Conservation (phyloP, 1,139 yeast genomes). For the Blastobotrys proliferans region DNA sequence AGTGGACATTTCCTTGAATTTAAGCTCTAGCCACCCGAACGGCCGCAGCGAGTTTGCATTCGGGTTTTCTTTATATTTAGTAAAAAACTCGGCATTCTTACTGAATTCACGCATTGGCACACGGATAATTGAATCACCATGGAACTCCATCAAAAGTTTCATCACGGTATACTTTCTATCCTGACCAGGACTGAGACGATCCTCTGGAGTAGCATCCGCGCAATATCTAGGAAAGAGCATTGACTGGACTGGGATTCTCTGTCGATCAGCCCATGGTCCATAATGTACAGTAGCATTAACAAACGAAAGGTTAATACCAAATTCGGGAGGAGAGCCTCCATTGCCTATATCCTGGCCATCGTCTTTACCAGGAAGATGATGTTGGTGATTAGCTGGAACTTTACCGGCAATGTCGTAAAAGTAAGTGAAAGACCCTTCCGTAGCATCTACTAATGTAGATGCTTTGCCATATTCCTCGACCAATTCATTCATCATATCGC, state of each 20-base stretch:
- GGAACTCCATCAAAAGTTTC: conserved; percentile 47
- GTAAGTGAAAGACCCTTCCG: conserved; percentile 50
- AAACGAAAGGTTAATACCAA: conserved; percentile 59
- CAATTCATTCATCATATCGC: conserved; percentile 37
- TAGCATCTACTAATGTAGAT: conserved; percentile 68
- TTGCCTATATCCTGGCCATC: conserved; percentile 52
- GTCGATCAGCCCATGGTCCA: conserved; percentile 96
- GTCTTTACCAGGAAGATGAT: conserved; percentile 26
- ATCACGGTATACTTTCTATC: conserved; percentile 55
- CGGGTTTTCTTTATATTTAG: conserved; percentile 34
- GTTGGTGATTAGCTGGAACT: conserved; percentile 40
- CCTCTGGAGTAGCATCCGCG: conserved; percentile 51
- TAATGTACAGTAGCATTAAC: conserved; percentile 68
- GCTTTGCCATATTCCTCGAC: conserved; percentile 78
- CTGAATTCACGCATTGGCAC: conserved; percentile 82
- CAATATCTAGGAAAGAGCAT: conserved; percentile 67
- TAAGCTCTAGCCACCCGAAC: conserved; percentile 89
- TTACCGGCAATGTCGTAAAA: conserved; percentile 70
- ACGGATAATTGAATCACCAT: conserved; percentile 65
- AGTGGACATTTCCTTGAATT: conserved; percentile 52
- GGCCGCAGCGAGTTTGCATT: conserved; percentile 47
- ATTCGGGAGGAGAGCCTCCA: conserved; percentile 53
- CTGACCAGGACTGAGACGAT: conserved; percentile 45
- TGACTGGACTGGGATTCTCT: conserved; percentile 60
- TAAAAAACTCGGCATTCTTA: conserved; percentile 51